Conservation (phyloP, 139 green algal genomes). For the Tetradesmus lagerheimii region DNA sequence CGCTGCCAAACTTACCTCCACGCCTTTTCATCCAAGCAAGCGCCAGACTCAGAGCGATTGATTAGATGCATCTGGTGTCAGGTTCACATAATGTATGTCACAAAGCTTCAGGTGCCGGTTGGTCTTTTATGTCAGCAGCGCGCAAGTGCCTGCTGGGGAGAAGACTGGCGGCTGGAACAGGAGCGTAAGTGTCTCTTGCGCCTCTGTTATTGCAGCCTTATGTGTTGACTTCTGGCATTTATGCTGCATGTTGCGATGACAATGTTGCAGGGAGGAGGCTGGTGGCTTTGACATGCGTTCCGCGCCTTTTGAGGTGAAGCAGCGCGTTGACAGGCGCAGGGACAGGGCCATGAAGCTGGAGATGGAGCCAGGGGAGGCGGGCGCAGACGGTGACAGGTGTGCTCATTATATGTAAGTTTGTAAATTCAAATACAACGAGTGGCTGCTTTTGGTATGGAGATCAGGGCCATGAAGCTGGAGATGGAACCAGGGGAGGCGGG, state of each 20-base stretch:
- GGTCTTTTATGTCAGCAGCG: too few species aligned
- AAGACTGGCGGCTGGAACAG: neutral
- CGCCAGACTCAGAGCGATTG: too few species aligned
- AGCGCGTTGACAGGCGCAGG: conserved; percentile 11
- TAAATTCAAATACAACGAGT: too few species aligned
- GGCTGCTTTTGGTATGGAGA: too few species aligned
- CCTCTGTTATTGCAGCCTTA: neutral
- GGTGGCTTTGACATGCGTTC: conserved; percentile 17
- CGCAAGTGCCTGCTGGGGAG: too few species aligned
- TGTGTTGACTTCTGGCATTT: neutral
- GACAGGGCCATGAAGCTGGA: conserved; percentile 32
- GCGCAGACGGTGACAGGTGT: conserved; percentile 15
- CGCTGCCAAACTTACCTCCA: too few species aligned
- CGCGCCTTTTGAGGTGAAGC: neutral
- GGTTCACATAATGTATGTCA: too few species aligned
- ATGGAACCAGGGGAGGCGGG: neutral
- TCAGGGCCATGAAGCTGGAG: conserved; percentile 9
- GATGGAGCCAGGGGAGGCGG: neutral
- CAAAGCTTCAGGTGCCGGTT: too few species aligned
- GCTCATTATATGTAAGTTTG: too few species aligned
- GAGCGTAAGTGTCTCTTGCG: neutral
- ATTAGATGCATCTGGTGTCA: too few species aligned
- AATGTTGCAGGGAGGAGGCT: conserved; percentile 10
- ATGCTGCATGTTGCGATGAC: too few species aligned
- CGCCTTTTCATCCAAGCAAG: too few species aligned